Evolutionary conservation across 148 eudicot species (phyloP).

Genomic region (Cornus kousa): DNA sequence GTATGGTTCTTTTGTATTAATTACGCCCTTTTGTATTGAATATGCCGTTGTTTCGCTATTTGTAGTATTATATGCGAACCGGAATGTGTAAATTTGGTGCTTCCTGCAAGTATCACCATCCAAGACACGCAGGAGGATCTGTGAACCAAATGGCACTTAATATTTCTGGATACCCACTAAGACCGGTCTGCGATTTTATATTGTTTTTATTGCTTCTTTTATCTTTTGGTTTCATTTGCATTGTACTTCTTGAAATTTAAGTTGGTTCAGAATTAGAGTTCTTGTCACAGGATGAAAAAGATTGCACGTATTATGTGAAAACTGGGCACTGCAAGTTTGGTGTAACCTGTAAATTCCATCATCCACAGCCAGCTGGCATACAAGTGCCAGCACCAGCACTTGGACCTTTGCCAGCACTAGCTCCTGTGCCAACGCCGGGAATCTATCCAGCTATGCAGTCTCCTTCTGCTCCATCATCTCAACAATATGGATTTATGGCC

Average conservation of each 20-base stretch:
- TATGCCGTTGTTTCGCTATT: slow-evolving; percentile 8
- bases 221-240: background rate
- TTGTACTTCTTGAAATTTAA: background rate
- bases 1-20: background rate
- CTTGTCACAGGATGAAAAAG: slow-evolving; percentile 81
- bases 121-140: slow-evolving; percentile 74
- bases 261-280: slow-evolving; percentile 1
- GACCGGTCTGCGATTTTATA: slow-evolving; percentile 54
- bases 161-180: slow-evolving; percentile 73
- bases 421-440: slow-evolving; percentile 38
- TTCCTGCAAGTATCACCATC: slow-evolving; percentile 97
- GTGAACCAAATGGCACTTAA: slow-evolving; percentile 48
- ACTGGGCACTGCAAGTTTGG: slow-evolving; percentile 97
- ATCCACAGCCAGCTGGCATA: slow-evolving; percentile 68
- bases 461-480: slow-evolving; percentile 53
- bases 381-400: slow-evolving; percentile 41
- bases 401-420: slow-evolving; percentile 35
- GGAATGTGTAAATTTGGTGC: slow-evolving; percentile 91
- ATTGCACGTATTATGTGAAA: slow-evolving; percentile 83
- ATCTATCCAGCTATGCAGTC: slow-evolving; percentile 49
- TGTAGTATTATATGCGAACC: slow-evolving; percentile 88
- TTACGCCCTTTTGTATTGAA: background rate
- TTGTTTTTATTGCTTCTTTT: background rate
- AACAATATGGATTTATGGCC: slow-evolving; percentile 62
- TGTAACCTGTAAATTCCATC: slow-evolving; percentile 88